Base-by-base conservation (phyloP, 1,284 basidiomycete species). In the Fomitopsis palustris region DNA sequence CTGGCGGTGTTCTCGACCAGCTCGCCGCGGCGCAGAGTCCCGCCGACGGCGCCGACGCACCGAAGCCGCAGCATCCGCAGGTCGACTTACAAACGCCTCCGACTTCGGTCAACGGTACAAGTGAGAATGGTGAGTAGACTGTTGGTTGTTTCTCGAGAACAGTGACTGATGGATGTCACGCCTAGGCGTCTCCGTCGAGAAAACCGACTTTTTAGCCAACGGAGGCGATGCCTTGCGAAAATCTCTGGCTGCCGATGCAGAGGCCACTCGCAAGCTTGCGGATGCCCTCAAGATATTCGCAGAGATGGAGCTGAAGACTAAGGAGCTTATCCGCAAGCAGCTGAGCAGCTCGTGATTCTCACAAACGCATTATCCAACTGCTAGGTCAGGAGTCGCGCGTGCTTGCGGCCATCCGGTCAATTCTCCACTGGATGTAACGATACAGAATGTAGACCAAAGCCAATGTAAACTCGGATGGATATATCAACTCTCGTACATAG, bases 271-370 rank as follows among this genome's bases (percentile, higher is more conserved):
- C 43, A 80, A 78, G 65, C 67, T 82, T 47, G 64, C 66, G 7
- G 79, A 81, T 62, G 79, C 80, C 6, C 62, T 82, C 39, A 66
- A 65, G 42, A 74, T 81, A 23, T 82, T 82, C 61, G 75, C 69
- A 4, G 75, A 76, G 58, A 75, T 70, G 61, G 80, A 82, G 67
- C 66, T 59, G 55, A 74, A 77, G 65, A 75, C 75, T 25, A 77
- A 72, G 64, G 72, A 74, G 42, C 68, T 76, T 49, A 64, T 72
- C 38, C 63, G 64, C 29, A 63, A 64, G 29, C 61, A 61, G 54
- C 57, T 71, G 55, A 53, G 29, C 47, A 38, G 39, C 17, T 7
- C 19, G 17, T 59, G 49, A 59, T 37, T 14, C 3, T 9, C 16
- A 14, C 35, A 9, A 9, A 3, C 2, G 35, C 35, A n/a, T n/a